A percentile compares a stretch with the other conserved stretches of the same genome.
Conservation (phyloP, 768 basidiomycete genomes). For the Wakefieldia striispora region DNA sequence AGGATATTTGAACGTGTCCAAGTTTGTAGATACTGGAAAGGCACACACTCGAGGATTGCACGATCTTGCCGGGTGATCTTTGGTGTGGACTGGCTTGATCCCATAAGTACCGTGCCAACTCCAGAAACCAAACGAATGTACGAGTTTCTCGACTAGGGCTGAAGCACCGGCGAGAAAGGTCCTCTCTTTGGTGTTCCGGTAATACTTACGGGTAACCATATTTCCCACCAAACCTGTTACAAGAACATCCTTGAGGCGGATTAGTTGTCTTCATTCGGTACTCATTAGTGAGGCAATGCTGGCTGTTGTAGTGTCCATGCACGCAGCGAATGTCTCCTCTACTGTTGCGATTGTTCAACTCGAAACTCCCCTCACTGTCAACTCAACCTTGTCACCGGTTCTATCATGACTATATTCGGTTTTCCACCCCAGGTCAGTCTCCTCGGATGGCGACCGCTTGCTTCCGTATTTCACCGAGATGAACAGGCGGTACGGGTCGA, state of each 20-base stretch:
- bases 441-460: neutral
- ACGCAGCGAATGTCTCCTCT: constrained; percentile 30
- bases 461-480: constrained; percentile 8
- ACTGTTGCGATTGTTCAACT: constrained; percentile 22
- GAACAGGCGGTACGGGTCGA: constrained; percentile 58
- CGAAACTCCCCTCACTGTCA: constrained; percentile 7
- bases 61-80: constrained; percentile 93
- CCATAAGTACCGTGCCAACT: constrained; percentile 44
- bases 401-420: constrained; percentile 74
- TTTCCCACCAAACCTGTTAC: constrained; percentile 19
- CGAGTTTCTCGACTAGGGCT: neutral
- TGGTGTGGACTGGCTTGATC: constrained; percentile 68
- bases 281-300: constrained; percentile 30
- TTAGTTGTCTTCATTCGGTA: constrained; percentile 2
- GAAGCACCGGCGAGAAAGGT: neutral
- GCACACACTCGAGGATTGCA: constrained; percentile 89
- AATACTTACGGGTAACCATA: neutral
- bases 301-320: constrained; percentile 20
- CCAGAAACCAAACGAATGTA: neutral
- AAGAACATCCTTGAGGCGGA: constrained; percentile 5
- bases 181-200: neutral
- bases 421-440: constrained; percentile 43
- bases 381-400: constrained; percentile 21
- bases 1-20: constrained; percentile 20
- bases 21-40: constrained; percentile 11